Conservation (phyloP, 83 land plant genomes). For the Picea mariana region DNA sequence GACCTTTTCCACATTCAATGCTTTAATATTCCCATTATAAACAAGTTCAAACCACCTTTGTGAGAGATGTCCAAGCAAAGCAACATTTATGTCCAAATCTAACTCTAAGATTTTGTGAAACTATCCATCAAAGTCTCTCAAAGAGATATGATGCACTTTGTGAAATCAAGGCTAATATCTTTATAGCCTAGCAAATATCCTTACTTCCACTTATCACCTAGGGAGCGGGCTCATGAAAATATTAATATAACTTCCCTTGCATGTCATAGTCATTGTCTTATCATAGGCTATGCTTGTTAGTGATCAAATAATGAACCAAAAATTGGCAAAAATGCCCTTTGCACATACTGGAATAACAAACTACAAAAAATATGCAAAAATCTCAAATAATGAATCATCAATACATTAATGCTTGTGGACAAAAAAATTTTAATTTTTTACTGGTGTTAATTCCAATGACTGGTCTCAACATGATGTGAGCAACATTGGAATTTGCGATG, state of each 20-base stretch:
- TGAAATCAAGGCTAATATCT: too few species aligned
- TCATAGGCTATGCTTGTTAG: not conserved
- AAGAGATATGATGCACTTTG: too few species aligned
- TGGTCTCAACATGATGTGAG: slow-evolving; percentile 55
- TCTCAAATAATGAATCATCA: not conserved
- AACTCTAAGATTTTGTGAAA: too few species aligned
- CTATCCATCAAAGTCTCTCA: too few species aligned
- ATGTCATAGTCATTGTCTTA: not conserved
- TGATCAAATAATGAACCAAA: slow-evolving; percentile 9
- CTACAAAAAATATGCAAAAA: not conserved
- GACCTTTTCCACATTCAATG: slow-evolving; percentile 78
- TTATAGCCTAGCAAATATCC: too few species aligned
- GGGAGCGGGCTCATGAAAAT: not conserved
- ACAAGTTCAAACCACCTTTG: slow-evolving; percentile 93
- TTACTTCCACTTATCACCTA: not conserved
- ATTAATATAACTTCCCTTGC: not conserved
- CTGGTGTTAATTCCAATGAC: slow-evolving; percentile 35
- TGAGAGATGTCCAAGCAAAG: too few species aligned
- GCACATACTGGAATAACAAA: not conserved
- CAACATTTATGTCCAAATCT: too few species aligned
- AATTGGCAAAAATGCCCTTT: not conserved
- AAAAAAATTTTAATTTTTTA: too few species aligned
- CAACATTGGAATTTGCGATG: slow-evolving; percentile 22
- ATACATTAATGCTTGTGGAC: too few species aligned
- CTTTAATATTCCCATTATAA: slow-evolving; percentile 82